Conservation (phyloP, 345 rosid genomes). For the Citrus trifoliata region DNA sequence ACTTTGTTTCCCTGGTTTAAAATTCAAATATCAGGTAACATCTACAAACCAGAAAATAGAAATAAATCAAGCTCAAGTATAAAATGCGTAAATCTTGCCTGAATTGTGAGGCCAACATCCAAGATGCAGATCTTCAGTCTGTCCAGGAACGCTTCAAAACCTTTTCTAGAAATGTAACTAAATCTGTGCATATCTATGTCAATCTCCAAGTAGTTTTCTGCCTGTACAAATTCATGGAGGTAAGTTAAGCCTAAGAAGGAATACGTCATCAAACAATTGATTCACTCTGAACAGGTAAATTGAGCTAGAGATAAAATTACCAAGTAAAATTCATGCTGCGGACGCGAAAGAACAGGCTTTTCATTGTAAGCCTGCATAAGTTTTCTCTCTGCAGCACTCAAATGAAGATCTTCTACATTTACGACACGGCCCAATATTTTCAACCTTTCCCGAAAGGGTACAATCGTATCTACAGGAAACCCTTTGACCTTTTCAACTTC, state of each 20-base stretch:
- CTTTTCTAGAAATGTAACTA: constrained; percentile 88
- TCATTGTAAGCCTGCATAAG: constrained; percentile 97
- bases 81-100: constrained; percentile 37
- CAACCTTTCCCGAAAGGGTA: constrained; percentile 79
- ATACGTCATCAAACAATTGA: neutral
- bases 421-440: constrained; percentile 94
- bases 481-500: constrained; percentile 93
- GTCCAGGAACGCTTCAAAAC: constrained; percentile 78
- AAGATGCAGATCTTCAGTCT: constrained; percentile 69
- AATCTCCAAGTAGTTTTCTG: constrained; percentile 82
- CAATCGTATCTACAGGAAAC: constrained; percentile 72
- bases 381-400: constrained; percentile 88
- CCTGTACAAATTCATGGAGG: constrained; percentile 39
- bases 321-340: constrained; percentile 77
- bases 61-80: neutral
- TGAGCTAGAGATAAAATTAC: constrained; percentile 34
- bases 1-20: constrained; percentile 72
- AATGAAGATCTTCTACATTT: constrained; percentile 85
- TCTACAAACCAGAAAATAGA: neutral
- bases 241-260: neutral
- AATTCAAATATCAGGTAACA: neutral
- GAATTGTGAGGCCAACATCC: constrained; percentile 94
- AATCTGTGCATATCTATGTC: constrained; percentile 98
- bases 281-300: neutral
- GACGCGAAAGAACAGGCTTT: constrained; percentile 98